Percentiles rank a stretch among this genome's conserved stretches.
Conservation (phyloP, 208 protist species). For the Leishmania aethiopica region DNA sequence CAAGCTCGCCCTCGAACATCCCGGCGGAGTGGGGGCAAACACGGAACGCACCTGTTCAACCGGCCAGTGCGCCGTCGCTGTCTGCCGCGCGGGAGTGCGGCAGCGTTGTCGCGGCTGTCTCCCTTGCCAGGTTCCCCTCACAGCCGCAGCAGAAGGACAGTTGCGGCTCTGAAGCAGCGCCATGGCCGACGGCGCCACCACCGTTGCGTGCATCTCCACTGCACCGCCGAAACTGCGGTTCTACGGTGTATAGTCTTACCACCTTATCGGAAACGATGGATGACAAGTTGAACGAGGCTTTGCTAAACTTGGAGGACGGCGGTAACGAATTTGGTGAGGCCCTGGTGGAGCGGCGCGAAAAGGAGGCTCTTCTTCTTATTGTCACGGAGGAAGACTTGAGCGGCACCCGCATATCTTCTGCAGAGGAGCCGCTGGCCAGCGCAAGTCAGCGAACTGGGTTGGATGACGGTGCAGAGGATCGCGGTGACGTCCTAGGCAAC, state of each 20-base stretch:
- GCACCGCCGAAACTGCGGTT: neutral
- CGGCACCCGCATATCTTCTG: neutral
- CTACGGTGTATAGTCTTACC: conserved; percentile 8
- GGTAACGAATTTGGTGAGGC: conserved; percentile 9
- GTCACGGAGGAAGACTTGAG: conserved; percentile 16
- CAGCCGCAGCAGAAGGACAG: neutral
- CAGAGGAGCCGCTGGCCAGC: neutral
- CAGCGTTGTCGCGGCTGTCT: neutral
- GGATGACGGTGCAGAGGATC: neutral
- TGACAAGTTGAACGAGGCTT: conserved; percentile 56
- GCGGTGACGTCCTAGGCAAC: neutral
- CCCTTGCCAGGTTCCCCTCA: neutral
- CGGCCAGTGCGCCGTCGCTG: neutral
- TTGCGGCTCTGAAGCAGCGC: neutral
- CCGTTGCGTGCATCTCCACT: neutral
- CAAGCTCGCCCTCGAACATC: neutral
- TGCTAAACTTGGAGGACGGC: conserved; percentile 58
- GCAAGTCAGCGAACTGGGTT: neutral
- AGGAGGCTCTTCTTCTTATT: conserved; percentile 11
- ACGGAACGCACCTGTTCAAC: neutral
- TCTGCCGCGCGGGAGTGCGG: neutral
- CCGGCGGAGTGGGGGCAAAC: neutral
- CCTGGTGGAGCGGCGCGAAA: conserved; percentile 13
- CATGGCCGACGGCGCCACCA: neutral
- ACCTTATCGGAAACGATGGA: conserved; percentile 70